Evolutionary conservation across 2,329 filamentous ascomycete genomes (phyloP).

Genomic region (Cladosporium colombiae): DNA sequence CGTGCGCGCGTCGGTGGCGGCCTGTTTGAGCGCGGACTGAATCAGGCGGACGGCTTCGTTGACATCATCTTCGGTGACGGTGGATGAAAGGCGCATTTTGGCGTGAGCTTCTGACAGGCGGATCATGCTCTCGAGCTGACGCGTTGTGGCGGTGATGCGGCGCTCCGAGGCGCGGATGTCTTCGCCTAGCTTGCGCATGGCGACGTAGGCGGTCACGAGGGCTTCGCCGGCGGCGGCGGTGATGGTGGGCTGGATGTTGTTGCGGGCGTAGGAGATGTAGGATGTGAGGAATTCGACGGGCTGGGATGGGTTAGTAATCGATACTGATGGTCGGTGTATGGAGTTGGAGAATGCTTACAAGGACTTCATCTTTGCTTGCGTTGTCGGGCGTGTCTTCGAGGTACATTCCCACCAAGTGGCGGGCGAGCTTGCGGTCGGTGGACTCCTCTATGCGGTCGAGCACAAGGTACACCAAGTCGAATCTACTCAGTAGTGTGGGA

Average conservation of each 20-base stretch:
- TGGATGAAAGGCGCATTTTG: slow-evolving; percentile 84
- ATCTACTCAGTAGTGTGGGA: slow-evolving; percentile 90
- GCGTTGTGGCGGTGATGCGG: slow-evolving; percentile 94
- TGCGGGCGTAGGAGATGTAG: slow-evolving; percentile 95
- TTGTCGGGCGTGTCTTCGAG: slow-evolving; percentile 91
- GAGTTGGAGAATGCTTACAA: slow-evolving; percentile 58
- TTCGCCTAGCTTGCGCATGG: slow-evolving; percentile 86
- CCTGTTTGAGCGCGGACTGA: slow-evolving; percentile 90
- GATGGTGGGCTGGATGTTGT: slow-evolving; percentile 79
- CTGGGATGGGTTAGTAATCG: slow-evolving; percentile 42
- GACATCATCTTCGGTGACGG: slow-evolving; percentile 80
- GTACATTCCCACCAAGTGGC: slow-evolving; percentile 94
- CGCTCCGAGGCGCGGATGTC: slow-evolving; percentile 77
- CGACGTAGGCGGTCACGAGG: slow-evolving; percentile 83
- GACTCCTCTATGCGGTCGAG: slow-evolving; percentile 92
- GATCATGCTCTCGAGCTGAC: slow-evolving; percentile 98
- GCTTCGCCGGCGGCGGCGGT: slow-evolving; percentile 78
- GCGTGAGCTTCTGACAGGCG: slow-evolving; percentile 94
- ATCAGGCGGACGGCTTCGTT: slow-evolving; percentile 89
- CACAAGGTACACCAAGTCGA: slow-evolving; percentile 95
- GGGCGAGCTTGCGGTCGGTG: slow-evolving; percentile 81
- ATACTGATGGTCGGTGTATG: neutral
- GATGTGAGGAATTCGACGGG: slow-evolving; percentile 93
- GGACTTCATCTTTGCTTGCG: slow-evolving; percentile 73
- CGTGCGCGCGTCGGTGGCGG: slow-evolving; percentile 87